These are phyloP conservation scores for Colletotrichum sp. DNA, from an alignment of 2,329 filamentous ascomycete species.

Conservation along the genomic window DNA sequence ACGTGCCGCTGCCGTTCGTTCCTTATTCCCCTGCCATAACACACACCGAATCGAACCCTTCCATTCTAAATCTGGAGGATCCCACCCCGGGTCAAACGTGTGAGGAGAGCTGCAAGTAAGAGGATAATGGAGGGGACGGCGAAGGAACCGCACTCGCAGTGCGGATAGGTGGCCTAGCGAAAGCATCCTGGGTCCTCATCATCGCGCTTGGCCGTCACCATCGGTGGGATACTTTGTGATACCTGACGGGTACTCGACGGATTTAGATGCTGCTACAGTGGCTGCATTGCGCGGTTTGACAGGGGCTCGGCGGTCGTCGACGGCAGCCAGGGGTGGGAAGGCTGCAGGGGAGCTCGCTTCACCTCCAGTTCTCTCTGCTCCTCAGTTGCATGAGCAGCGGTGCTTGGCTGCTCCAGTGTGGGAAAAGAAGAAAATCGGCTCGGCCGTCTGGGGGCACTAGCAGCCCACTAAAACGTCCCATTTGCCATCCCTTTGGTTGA, in stretches of 20 bases:
- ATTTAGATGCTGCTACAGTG: background rate
- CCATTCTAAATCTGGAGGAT: background rate
- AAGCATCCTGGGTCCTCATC: background rate
- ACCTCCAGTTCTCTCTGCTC: background rate
- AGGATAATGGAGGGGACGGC: background rate
- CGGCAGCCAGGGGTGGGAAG: background rate
- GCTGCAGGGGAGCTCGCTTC: background rate
- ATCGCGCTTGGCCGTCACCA: background rate
- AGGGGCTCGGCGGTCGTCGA: background rate
- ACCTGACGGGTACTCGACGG: background rate
- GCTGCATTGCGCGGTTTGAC: conserved; percentile 12
- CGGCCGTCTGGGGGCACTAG: background rate
- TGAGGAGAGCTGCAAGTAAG: background rate
- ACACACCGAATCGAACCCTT: background rate
- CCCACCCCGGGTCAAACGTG: background rate
- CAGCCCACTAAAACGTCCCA: conserved; percentile 1
- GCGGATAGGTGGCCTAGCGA: background rate
- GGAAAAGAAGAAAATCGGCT: background rate
- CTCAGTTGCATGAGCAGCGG: background rate
- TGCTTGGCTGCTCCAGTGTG: background rate
- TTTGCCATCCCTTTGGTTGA: background rate
- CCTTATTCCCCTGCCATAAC: background rate
- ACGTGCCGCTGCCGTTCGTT: background rate
- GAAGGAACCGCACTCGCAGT: background rate
- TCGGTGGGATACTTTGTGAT: background rate